A percentile compares a stretch with the other conserved stretches of the same genome.
phyloP scores from a whole-genome alignment of 202 grass and related monocot genomes.

The Zoysia matrella region DNA sequence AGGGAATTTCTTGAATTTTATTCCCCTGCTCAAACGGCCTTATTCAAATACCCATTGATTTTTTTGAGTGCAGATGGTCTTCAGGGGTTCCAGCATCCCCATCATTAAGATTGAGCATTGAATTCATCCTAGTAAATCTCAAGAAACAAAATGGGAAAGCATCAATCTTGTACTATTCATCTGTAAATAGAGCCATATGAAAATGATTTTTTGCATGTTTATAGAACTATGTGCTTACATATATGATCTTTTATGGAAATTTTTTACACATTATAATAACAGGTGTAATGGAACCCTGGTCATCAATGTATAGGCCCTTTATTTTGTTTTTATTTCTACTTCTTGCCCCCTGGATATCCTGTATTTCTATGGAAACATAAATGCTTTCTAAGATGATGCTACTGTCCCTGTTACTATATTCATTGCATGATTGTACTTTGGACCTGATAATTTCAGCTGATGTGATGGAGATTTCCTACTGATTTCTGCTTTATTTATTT shows the following conservation, averaged over 20 bases:
- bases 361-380: background rate
- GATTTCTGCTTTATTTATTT: background rate
- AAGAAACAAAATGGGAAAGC: too few relatives aligned
- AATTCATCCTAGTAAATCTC: background rate
- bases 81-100: background rate
- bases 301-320: background rate
- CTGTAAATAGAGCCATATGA: background rate
- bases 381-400: background rate
- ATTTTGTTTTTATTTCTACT: background rate
- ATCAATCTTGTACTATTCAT: too few relatives aligned
- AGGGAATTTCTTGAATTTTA: slow-evolving; percentile 25
- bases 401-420: background rate
- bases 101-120: background rate
- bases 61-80: background rate
- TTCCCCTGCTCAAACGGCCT: background rate
- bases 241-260: too few relatives aligned
- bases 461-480: background rate
- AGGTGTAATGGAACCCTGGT: too few relatives aligned
- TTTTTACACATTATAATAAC: too few relatives aligned
- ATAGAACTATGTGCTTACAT: too few relatives aligned
- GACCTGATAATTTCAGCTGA: too few relatives aligned
- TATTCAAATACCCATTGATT: background rate
- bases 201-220: background rate
- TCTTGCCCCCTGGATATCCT: background rate
- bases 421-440: background rate